phyloP scores from a whole-genome alignment of 805 yeast genomes.

The Zygotorulaspora florentina region DNA sequence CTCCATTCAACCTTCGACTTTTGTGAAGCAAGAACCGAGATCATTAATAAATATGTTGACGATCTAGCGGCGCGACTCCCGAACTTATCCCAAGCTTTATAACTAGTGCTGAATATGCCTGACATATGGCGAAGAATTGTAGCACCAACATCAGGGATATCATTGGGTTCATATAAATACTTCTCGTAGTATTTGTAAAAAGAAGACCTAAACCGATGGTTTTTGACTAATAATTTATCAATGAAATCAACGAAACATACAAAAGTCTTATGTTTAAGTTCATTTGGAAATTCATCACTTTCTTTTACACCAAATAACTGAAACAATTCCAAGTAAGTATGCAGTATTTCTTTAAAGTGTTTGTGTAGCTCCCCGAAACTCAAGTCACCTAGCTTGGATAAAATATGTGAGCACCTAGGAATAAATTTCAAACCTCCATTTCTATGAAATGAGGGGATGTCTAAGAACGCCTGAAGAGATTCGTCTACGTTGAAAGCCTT shows the following conservation, averaged over 20 bases:
- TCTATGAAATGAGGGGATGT: conserved; percentile 38
- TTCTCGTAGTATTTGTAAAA: conserved; percentile 47
- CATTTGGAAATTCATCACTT: conserved; percentile 15
- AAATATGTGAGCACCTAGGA: conserved; percentile 8
- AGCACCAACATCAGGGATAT: conserved; percentile 50
- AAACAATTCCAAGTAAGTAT: conserved; percentile 38
- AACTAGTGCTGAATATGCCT: conserved; percentile 45
- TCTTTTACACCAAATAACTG: conserved; percentile 19
- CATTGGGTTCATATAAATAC: conserved; percentile 18
- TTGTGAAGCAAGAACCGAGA: conserved; percentile 34
- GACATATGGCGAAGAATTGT: conserved; percentile 46
- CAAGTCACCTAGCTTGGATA: conserved; percentile 50
- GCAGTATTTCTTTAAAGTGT: conserved; percentile 55
- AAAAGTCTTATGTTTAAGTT: conserved; percentile 41
- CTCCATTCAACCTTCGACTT: conserved; percentile 24
- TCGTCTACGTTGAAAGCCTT: conserved; percentile 56
- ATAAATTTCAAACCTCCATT: conserved; percentile 5
- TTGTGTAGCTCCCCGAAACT: conserved; percentile 53
- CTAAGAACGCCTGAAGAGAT: conserved; percentile 50
- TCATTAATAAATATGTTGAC: conserved; percentile 46
- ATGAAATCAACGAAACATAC: conserved; percentile 56
- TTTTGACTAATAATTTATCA: conserved; percentile 61
- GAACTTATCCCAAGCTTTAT: conserved; percentile 54
- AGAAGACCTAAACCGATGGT: conserved; percentile 56
- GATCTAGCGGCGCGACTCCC: conserved; percentile 64